A percentile compares a stretch with the other conserved stretches of the same genome.
These are phyloP conservation scores for Cyclostephanos invisitatus DNA, from an alignment of 108 stramenopile species.

Conservation along the genomic window DNA sequence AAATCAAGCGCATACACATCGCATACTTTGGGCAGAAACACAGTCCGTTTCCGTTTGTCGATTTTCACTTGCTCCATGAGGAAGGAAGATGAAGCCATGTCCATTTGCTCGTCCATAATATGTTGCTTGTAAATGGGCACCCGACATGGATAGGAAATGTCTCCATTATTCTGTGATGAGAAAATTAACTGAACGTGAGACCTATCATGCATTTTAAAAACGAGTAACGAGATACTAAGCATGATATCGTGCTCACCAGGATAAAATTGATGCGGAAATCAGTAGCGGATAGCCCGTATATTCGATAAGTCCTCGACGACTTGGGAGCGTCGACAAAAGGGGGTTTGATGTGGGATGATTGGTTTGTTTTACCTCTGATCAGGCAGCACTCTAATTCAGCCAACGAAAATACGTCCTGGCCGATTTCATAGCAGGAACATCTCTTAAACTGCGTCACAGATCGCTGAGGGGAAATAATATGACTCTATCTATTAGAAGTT, in stretches of 20 bases:
- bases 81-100: conserved; percentile 53
- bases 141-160: conserved; percentile 55
- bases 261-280: conserved; percentile 81
- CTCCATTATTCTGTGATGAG: conserved; percentile 57
- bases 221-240: background rate
- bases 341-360: conserved; percentile 60
- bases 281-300: conserved; percentile 68
- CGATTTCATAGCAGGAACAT: conserved; percentile 91
- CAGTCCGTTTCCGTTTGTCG: conserved; percentile 53
- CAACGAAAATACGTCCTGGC: conserved; percentile 93
- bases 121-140: conserved; percentile 58
- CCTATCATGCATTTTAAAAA: background rate
- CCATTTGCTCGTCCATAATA: conserved; percentile 76
- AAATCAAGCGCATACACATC: conserved; percentile 86
- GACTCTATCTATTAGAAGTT: background rate
- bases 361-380: conserved; percentile 77
- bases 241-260: conserved; percentile 40
- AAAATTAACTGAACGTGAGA: background rate
- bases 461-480: conserved; percentile 25
- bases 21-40: conserved; percentile 81
- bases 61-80: conserved; percentile 68
- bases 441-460: conserved; percentile 73
- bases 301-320: conserved; percentile 68
- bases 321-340: conserved; percentile 75
- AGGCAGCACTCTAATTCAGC: conserved; percentile 91